Evolutionary conservation across 805 yeast species (phyloP).

Genomic region (Metschnikowia lochheadii): DNA sequence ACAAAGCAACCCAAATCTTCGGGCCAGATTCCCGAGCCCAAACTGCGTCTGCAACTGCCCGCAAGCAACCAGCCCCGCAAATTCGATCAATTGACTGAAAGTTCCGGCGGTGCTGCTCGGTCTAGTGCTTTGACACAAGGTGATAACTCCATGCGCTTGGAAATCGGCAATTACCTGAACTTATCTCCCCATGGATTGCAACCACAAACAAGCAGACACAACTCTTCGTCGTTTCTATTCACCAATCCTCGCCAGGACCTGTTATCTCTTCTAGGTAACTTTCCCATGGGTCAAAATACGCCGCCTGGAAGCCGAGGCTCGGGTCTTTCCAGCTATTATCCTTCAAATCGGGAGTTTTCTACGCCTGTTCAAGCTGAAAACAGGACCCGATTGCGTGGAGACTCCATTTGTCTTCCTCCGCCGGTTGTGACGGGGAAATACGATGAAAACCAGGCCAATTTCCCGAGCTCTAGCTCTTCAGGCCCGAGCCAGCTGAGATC

Average conservation of each 20-base stretch:
- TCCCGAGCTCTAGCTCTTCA: constrained; percentile 2
- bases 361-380: constrained; percentile 6
- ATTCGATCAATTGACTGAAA: constrained; percentile 11
- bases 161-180: constrained; percentile 8
- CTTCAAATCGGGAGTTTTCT: constrained; percentile 17
- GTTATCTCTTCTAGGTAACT: constrained; percentile 24
- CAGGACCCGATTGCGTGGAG: constrained; percentile 31
- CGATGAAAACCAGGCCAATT: constrained; percentile 4
- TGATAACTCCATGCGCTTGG: constrained; percentile 11
- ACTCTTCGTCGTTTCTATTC: constrained; percentile 20
- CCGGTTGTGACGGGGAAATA: constrained; percentile 19
- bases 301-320: neutral
- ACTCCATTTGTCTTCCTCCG: constrained; percentile 37
- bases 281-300: constrained; percentile 11
- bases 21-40: constrained; percentile 2
- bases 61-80: constrained; percentile 15
- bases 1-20: constrained; percentile 3
- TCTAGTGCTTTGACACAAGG: constrained; percentile 5
- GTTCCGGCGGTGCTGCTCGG: neutral
- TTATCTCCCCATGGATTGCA: constrained; percentile 7
- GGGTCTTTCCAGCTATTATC: constrained; percentile 18
- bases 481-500: constrained; percentile 22
- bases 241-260: constrained; percentile 29
- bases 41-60: constrained; percentile 14
- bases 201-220: constrained; percentile 11